Evolutionary conservation across 768 basidiomycete genomes (phyloP).

Genomic region (Butyriboletus loyo): DNA sequence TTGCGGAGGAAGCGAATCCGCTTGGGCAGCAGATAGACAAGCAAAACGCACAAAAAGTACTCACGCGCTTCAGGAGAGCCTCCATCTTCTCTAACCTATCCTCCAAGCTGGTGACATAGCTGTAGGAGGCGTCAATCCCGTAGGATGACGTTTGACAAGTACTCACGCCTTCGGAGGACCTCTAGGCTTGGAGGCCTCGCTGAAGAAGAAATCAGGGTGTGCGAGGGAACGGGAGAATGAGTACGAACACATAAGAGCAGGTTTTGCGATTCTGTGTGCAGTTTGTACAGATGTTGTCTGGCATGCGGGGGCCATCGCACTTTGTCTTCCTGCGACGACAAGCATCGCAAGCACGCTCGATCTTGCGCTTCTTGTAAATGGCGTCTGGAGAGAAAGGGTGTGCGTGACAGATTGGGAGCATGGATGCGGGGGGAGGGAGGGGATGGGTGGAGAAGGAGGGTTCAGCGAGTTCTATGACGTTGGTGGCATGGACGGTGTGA

Average conservation of each 20-base stretch:
- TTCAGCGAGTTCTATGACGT: slow-evolving; percentile 30
- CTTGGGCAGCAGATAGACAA: not conserved
- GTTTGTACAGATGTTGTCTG: slow-evolving; percentile 53
- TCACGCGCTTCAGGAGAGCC: slow-evolving; percentile 49
- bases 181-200: slow-evolving; percentile 63
- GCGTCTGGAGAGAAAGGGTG: slow-evolving; percentile 12
- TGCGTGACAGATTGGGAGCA: slow-evolving; percentile 8
- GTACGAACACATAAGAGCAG: slow-evolving; percentile 59
- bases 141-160: not conserved
- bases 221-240: not conserved
- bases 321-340: slow-evolving; percentile 58
- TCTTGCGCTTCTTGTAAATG: slow-evolving; percentile 41
- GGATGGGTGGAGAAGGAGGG: slow-evolving; percentile 2
- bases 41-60: slow-evolving; percentile 8
- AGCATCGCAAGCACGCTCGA: slow-evolving; percentile 57
- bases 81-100: slow-evolving; percentile 58
- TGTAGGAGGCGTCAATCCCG: slow-evolving; percentile 20
- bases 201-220: slow-evolving; percentile 19
- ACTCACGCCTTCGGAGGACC: slow-evolving; percentile 68
- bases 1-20: not conserved
- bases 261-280: slow-evolving; percentile 48
- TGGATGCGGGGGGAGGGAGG: slow-evolving; percentile 2
- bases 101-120: slow-evolving; percentile 58
- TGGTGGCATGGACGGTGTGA: slow-evolving; percentile 13
- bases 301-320: slow-evolving; percentile 56